Evolutionary conservation across 2,329 filamentous ascomycete genomes (phyloP), one percentile per base, ranked within the genome.

Genomic region (Aspergillus sp.): DNA sequence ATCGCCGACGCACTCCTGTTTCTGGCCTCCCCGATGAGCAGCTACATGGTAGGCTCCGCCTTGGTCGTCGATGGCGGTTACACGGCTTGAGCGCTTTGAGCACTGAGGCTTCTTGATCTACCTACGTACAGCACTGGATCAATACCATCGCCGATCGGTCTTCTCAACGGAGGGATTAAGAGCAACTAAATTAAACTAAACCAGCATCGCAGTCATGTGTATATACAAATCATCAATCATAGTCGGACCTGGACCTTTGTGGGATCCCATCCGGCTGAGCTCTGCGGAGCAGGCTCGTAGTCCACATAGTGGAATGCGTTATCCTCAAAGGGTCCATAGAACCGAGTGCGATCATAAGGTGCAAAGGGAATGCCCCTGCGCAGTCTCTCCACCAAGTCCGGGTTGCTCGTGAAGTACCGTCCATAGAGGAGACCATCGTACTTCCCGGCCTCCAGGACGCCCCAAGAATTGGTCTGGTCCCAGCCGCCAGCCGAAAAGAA

Each of bases 401-500:
- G 82, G 57, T 82, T 83, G 50, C 78, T 81, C 5, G 80, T 77
- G 57, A 82, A 84, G 47, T 78, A 77, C 2, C 81, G 73, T 0
- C 81, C 82, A 55, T 79, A 82, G 2, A 81, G 57, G 25, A 84
- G 64, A 8, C 71, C 82, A 62, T 84, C 81, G 56, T 82, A 82
- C 25, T 70, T 76, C 2, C 77, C 78, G 1, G 79, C 73, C 61
- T 83, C 81, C 10, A 84, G 66, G 42, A 82, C 77, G 1, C 79
- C 81, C 75, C 78, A 82, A 0, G 76, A 77, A 62, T 84, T 86
- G 39, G 74, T 75, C 44, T 84, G 77, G 54, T 82, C 75, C 71
- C 81, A 87, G 0, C 84, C 84, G 5, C 84, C 84, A 0, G 81
- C 83, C 0, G 83, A 81, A 62, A 87, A 79, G 71, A 86, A 84